phyloP scores from a whole-genome alignment of 1,284 basidiomycete species.

The Afroboletus lepidellus region DNA sequence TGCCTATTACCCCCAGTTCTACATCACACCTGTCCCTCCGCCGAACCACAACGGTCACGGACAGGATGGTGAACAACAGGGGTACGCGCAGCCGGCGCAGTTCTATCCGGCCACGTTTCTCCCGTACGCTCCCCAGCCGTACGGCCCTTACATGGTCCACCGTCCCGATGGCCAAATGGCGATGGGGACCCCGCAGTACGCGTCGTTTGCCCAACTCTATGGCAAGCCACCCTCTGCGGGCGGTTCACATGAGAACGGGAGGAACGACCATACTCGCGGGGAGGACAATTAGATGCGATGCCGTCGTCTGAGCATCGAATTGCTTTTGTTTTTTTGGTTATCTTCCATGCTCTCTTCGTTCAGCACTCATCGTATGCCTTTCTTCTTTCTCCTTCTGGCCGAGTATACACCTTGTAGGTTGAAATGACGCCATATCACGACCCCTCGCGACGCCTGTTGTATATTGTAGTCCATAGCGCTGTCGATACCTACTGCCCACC shows the following conservation, averaged over 20 bases:
- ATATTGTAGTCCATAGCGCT: constrained; percentile 32
- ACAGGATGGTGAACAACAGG: constrained; percentile 47
- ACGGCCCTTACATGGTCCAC: constrained; percentile 50
- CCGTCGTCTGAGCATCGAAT: constrained; percentile 13
- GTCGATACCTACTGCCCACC: constrained; percentile 33
- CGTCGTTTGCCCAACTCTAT: constrained; percentile 37
- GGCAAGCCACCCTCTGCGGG: constrained; percentile 35
- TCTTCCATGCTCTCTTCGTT: constrained; percentile 21
- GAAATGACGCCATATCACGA: constrained; percentile 23
- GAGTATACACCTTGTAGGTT: constrained; percentile 35
- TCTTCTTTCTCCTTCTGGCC: not conserved
- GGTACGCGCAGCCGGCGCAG: constrained; percentile 42
- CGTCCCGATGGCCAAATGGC: constrained; percentile 43
- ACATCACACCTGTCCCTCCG: constrained; percentile 44
- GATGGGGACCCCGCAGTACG: constrained; percentile 36
- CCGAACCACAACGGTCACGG: constrained; percentile 40
- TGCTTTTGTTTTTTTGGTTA: constrained; percentile 15
- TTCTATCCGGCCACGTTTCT: constrained; percentile 55
- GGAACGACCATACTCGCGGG: constrained; percentile 30
- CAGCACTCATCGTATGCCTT: constrained; percentile 21
- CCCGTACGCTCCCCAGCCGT: constrained; percentile 46
- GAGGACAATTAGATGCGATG: constrained; percentile 35
- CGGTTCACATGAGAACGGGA: constrained; percentile 32
- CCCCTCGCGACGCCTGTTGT: constrained; percentile 23
- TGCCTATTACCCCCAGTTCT: constrained; percentile 49